Conservation (phyloP, 371 early-diverging fungal genomes). For the Zychaea mexicana region DNA sequence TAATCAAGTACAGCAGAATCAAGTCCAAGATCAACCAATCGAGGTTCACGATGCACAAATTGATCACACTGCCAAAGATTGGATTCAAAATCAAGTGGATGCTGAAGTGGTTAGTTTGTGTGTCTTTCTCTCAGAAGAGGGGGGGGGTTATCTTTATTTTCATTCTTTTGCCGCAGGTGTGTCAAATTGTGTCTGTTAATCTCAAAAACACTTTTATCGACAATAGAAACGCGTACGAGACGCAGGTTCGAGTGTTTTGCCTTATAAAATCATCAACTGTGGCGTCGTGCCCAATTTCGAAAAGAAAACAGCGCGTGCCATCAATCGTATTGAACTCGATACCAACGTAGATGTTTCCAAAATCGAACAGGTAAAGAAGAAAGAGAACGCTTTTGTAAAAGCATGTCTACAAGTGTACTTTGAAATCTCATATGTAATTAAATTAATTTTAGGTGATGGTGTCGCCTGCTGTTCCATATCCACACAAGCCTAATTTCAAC, state of each 20-base stretch:
- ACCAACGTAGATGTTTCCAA: constrained; percentile 54
- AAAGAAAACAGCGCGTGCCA: constrained; percentile 48
- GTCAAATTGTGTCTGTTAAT: too few species aligned
- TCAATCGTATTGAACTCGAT: constrained; percentile 65
- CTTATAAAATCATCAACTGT: constrained; percentile 58
- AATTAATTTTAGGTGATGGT: constrained; percentile 50
- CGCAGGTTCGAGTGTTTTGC: constrained; percentile 51
- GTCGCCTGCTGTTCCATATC: constrained; percentile 56
- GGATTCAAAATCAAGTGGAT: constrained; percentile 55
- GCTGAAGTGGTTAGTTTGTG: constrained; percentile 50
- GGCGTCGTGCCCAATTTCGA: constrained; percentile 63
- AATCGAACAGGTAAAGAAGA: constrained; percentile 44
- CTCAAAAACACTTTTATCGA: background rate
- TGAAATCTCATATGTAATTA: too few species aligned
- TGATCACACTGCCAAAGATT: constrained; percentile 51
- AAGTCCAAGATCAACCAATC: too few species aligned
- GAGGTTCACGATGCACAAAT: constrained; percentile 13
- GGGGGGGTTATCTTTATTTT: too few species aligned
- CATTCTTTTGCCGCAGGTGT: too few species aligned
- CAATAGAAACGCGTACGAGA: constrained; percentile 55
- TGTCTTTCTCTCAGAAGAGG: background rate
- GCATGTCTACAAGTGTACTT: too few species aligned
- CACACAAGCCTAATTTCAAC: constrained; percentile 54
- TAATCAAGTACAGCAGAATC: background rate
- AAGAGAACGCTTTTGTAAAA: background rate